Evolutionary conservation across 2,329 filamentous ascomycete genomes (phyloP).

Genomic region (Lecanoromycetidae sp.): DNA sequence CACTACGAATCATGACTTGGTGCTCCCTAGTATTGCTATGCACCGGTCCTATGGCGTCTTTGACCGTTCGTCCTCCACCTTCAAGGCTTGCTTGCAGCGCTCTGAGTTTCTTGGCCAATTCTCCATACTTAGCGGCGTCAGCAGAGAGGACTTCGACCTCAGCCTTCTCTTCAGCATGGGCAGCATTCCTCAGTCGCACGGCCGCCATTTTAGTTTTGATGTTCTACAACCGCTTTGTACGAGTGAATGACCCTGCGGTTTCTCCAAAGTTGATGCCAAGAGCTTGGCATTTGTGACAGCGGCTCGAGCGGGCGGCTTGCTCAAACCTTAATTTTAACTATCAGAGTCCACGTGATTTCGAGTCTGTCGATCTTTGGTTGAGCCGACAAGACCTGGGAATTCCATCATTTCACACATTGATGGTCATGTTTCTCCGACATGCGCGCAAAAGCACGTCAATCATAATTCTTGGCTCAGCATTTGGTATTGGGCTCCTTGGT

Average conservation of each 20-base stretch:
- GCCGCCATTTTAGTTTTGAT: background rate
- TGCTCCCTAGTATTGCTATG: slow-evolving; percentile 84
- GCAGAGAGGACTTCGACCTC: slow-evolving; percentile 56
- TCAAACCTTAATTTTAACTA: no score
- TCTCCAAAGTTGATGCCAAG: no score
- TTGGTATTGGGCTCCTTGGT: background rate
- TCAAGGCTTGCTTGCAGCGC: slow-evolving; percentile 74
- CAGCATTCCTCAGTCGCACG: slow-evolving; percentile 31
- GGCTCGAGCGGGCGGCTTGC: no score
- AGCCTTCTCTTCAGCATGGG: slow-evolving; percentile 53
- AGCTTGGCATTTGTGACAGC: no score
- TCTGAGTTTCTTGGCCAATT: slow-evolving; percentile 91
- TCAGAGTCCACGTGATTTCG: no score
- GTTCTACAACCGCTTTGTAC: background rate
- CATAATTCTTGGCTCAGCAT: background rate
- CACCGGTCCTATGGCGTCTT: slow-evolving; percentile 82
- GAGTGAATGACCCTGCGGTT: no score
- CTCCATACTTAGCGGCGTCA: slow-evolving; percentile 79
- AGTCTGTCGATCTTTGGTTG: no score
- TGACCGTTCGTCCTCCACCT: slow-evolving; percentile 76
- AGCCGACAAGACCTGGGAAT: background rate
- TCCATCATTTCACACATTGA: background rate
- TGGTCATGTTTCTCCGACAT: slow-evolving; percentile 2
- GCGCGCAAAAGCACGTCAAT: background rate
- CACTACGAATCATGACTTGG: slow-evolving; percentile 74